Conservation (phyloP, 2,329 filamentous ascomycete species). For the Penicillium sp. region DNA sequence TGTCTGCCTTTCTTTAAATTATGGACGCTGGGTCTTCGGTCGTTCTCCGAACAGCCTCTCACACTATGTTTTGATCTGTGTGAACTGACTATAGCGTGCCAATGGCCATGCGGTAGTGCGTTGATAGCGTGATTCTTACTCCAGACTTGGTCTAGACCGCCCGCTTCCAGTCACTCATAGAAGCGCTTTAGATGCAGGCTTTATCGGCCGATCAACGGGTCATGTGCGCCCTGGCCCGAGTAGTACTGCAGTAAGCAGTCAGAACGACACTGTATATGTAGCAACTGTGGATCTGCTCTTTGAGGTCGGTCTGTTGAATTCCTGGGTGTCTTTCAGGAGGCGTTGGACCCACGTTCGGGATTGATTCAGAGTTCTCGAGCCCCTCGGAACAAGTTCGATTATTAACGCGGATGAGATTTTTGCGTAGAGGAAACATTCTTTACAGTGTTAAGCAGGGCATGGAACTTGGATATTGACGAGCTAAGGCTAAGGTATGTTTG, state of each 20-base stretch:
- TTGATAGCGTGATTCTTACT: conserved; percentile 6
- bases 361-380: neutral
- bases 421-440: neutral
- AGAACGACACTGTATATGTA: neutral
- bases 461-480: no score
- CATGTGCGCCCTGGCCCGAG: conserved; percentile 9
- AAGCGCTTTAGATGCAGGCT: neutral
- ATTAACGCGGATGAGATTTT: neutral
- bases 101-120: neutral
- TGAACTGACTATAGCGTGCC: neutral
- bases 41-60: neutral
- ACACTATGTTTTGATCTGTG: neutral
- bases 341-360: neutral
- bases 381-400: neutral
- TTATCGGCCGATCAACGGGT: conserved; percentile 18
- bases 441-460: no score
- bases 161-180: conserved; percentile 4
- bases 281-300: neutral
- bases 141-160: conserved; percentile 8
- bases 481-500: no score
- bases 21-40: neutral
- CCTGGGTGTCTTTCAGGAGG: neutral
- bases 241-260: neutral
- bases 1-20: neutral
- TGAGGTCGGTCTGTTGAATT: neutral